Percentiles rank a stretch among this genome's conserved stretches.
These are phyloP conservation scores for Daldinia vernicosa DNA, from an alignment of 495 filamentous ascomycete species.

Conservation along the genomic window DNA sequence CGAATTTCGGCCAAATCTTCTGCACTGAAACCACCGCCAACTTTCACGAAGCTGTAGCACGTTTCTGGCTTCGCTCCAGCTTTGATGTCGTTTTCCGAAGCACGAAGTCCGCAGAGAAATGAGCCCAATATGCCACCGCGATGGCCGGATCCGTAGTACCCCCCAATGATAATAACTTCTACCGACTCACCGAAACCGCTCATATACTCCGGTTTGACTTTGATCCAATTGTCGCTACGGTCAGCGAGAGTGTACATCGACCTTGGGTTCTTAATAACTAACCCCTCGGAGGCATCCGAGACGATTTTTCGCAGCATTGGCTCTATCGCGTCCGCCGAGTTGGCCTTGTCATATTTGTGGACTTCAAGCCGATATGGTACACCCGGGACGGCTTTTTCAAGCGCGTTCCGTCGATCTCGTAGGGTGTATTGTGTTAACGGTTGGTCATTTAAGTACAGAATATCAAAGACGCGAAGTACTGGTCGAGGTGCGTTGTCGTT, in stretches of 20 bases:
- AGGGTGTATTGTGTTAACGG: constrained; percentile 84
- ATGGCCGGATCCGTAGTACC: constrained; percentile 88
- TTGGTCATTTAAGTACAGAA: constrained; percentile 84
- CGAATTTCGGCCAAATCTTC: constrained; percentile 84
- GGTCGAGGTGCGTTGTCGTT: constrained; percentile 75
- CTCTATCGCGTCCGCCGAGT: constrained; percentile 76
- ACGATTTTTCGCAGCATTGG: constrained; percentile 81
- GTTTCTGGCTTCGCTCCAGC: constrained; percentile 69
- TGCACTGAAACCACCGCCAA: constrained; percentile 89
- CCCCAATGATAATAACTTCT: constrained; percentile 88
- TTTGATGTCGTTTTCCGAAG: constrained; percentile 71
- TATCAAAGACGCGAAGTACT: constrained; percentile 86
- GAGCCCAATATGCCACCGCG: constrained; percentile 84
- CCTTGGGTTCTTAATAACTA: constrained; percentile 93
- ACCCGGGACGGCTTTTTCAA: constrained; percentile 70
- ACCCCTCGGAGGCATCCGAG: constrained; percentile 85
- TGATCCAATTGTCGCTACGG: constrained; percentile 97
- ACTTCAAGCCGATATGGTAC: constrained; percentile 83
- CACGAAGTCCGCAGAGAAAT: constrained; percentile 86
- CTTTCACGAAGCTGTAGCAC: constrained; percentile 93
- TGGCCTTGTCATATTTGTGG: constrained; percentile 75
- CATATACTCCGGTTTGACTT: constrained; percentile 99
- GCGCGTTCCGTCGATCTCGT: constrained; percentile 78
- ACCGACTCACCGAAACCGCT: constrained; percentile 93
- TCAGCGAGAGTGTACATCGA: constrained; percentile 88